Evolutionary conservation across 2,329 filamentous ascomycete genomes (phyloP).

Genomic region (Monilinia vaccinii-corymbosi): DNA sequence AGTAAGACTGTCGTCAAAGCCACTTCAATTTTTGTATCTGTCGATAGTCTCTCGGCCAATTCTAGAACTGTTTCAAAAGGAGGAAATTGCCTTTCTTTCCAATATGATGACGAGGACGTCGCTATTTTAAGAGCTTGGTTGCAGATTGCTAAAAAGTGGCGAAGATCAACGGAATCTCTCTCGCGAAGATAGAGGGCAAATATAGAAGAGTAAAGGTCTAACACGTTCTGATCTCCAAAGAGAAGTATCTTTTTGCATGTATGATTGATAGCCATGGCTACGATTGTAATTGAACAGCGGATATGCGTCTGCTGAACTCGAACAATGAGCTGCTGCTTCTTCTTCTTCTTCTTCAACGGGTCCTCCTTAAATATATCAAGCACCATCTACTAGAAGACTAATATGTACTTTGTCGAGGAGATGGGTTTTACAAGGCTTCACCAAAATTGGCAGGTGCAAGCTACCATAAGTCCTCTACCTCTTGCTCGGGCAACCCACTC

Average conservation of each 20-base stretch:
- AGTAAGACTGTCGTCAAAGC: background rate
- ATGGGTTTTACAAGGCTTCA: background rate
- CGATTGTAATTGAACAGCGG: background rate
- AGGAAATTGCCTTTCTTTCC: background rate
- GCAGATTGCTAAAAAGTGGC: background rate
- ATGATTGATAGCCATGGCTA: background rate
- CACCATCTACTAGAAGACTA: background rate
- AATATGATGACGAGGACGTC: background rate
- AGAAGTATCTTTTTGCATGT: background rate
- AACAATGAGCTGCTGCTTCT: background rate
- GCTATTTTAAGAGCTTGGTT: background rate
- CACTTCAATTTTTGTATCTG: background rate
- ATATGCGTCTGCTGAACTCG: background rate
- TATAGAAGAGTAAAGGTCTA: background rate
- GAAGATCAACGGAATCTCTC: background rate
- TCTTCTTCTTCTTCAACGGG: background rate
- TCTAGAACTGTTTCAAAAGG: background rate
- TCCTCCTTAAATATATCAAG: background rate
- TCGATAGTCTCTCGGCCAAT: background rate
- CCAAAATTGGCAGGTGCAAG: background rate
- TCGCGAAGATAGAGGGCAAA: background rate
- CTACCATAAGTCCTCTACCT: no score
- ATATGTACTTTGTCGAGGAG: background rate
- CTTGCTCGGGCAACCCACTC: no score
- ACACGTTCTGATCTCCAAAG: background rate